Evolutionary conservation across 1,284 basidiomycete genomes (phyloP).

Genomic region (Apiotrichum porosum): DNA sequence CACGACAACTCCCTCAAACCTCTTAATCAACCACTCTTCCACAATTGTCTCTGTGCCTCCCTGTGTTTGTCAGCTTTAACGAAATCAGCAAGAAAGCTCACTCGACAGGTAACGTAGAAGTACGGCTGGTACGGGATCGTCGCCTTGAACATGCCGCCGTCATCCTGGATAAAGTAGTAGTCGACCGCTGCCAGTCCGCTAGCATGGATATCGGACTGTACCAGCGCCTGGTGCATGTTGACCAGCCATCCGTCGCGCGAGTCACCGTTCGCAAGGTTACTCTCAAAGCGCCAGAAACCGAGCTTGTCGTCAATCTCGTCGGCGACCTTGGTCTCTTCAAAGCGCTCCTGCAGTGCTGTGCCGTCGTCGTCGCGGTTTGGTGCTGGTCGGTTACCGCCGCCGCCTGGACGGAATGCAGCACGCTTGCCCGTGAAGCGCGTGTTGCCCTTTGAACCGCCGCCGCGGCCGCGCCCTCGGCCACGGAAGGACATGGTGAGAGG

Average conservation of each 20-base stretch:
- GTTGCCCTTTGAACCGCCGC: slow-evolving; percentile 40
- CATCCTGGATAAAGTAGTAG: slow-evolving; percentile 96
- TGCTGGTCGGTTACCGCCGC: slow-evolving; percentile 36
- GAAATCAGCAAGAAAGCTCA: slow-evolving; percentile 44
- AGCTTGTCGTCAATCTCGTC: slow-evolving; percentile 93
- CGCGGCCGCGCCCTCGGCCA: slow-evolving; percentile 56
- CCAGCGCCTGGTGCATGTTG: slow-evolving; percentile 92
- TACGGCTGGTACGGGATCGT: slow-evolving; percentile 93
- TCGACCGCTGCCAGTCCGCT: slow-evolving; percentile 86
- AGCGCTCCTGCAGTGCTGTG: slow-evolving; percentile 71
- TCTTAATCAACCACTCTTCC: slow-evolving; percentile 94
- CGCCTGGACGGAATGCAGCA: slow-evolving; percentile 5
- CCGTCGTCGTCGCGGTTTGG: slow-evolving; percentile 79
- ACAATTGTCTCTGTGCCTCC: slow-evolving; percentile 80
- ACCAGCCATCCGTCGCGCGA: slow-evolving; percentile 86
- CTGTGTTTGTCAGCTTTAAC: slow-evolving; percentile 50
- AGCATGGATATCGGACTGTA: slow-evolving; percentile 76
- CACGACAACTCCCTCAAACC: slow-evolving; percentile 80
- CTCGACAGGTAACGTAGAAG: slow-evolving; percentile 87
- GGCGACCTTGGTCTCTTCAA: slow-evolving; percentile 66
- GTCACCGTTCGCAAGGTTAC: slow-evolving; percentile 56
- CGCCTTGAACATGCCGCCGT: slow-evolving; percentile 92
- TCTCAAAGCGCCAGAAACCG: slow-evolving; percentile 74
- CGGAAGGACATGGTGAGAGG: slow-evolving; percentile 14
- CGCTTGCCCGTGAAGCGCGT: slow-evolving; percentile 46